Percentiles rank a stretch among this genome's conserved stretches.
phyloP scores from a whole-genome alignment of 768 basidiomycete genomes.

The Fistulinella prunicolor region DNA sequence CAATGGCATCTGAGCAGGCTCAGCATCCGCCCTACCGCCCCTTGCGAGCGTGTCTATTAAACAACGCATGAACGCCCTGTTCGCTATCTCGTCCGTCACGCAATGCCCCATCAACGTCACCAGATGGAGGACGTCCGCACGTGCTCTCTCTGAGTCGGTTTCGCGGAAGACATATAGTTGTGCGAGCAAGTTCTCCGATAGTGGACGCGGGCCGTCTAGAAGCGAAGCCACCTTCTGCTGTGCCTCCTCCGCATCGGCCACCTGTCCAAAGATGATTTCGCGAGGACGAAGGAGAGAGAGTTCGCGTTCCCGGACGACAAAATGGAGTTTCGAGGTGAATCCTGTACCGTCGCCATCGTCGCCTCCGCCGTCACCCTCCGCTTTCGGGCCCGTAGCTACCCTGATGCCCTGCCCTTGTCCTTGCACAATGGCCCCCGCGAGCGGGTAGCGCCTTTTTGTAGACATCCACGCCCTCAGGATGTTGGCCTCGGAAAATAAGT shows the following conservation, averaged over 20 bases:
- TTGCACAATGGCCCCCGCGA: slow-evolving; percentile 38
- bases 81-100: not conserved
- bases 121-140: not conserved
- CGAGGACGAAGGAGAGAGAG: slow-evolving; percentile 30
- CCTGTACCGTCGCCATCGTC: too few relatives aligned
- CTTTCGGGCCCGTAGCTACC: not conserved
- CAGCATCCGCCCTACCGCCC: not conserved
- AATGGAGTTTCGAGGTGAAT: slow-evolving; percentile 22
- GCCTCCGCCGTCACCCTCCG: not conserved
- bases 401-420: not conserved
- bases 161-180: slow-evolving; percentile 42
- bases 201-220: slow-evolving; percentile 33
- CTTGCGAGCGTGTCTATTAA: not conserved
- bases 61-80: not conserved
- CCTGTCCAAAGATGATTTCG: slow-evolving; percentile 38
- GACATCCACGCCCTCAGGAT: slow-evolving; percentile 43
- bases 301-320: slow-evolving; percentile 41
- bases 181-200: slow-evolving; percentile 42
- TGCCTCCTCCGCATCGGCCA: slow-evolving; percentile 37
- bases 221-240: slow-evolving; percentile 26
- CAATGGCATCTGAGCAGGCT: not conserved
- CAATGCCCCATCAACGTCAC: not conserved
- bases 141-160: slow-evolving; percentile 6
- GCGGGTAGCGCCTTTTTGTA: slow-evolving; percentile 48
- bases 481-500: slow-evolving; percentile 32